Base-by-base conservation (phyloP, 805 yeast genomes). In the Ogataea paraovalis region DNA sequence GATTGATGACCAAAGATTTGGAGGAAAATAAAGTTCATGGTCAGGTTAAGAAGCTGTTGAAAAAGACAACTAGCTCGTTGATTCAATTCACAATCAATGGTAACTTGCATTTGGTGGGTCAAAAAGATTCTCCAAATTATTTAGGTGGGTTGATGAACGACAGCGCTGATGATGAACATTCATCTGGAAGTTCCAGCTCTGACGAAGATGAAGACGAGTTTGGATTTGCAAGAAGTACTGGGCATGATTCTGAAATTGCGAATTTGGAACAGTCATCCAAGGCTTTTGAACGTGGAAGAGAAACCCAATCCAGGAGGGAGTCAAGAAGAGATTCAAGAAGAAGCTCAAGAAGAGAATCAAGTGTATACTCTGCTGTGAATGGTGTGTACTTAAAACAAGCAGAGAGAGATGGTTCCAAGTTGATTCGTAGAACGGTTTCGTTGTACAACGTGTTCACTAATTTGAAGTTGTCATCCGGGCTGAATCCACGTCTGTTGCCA, bases 81-180 rank as follows among this genome's bases (percentile, higher is more conserved):
- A 76, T 87, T 2, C 85, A 80, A 49, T 73, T 86, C 47, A 80
- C 82, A 48, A 77, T 84, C 47, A 82, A 82, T 58, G 85, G 87
- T 8, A 71, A 76, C 42, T 60, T 85, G n/a, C 85, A 79, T 60
- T 68, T 85, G 45, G 69, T 71, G 41, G 68, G 72, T 16, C 48
- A 51, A 41, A 47, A 49, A 21, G 51, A 50, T 34, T 45, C 60
- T 5, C 60, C 58, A 4, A 53, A 59, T 38, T 59, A 51, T 43
- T 43, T 59, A 23, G 64, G 62, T 4, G 54, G 55, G 4, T 45
- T 59, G 36, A 42, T 44, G 42, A 37, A 45, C 19, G 46, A 47
- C 19, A 43, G 44, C 36, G 50, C 53, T 1, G 59, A 56, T 28
- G 58, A 53, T 33, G 57, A 54, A 22, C 13, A 23, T 8, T 49